phyloP scores from a whole-genome alignment of 2,329 filamentous ascomycete species.

The Exserohilum rostratum region DNA sequence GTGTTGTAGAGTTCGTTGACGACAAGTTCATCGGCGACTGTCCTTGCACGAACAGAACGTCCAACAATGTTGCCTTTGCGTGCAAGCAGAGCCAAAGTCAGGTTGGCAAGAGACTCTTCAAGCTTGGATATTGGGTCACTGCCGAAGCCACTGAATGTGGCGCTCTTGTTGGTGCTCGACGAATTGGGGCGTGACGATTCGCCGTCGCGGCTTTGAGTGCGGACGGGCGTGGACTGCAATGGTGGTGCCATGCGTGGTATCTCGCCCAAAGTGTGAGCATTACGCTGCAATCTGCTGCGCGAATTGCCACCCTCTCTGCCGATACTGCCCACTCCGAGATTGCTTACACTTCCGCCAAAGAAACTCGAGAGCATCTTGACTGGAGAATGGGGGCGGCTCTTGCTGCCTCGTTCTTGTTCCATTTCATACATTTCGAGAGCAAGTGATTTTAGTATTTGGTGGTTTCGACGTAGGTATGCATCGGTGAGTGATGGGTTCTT shows the following conservation, averaged over 20 bases:
- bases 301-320: slow-evolving; percentile 24
- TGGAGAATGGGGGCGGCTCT: slow-evolving; percentile 80
- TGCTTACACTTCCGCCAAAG: slow-evolving; percentile 65
- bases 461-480: slow-evolving; percentile 76
- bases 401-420: slow-evolving; percentile 58
- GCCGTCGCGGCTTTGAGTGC: slow-evolving; percentile 46
- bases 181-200: slow-evolving; percentile 42
- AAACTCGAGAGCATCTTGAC: slow-evolving; percentile 89
- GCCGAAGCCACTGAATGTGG: slow-evolving; percentile 34
- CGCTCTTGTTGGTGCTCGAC: slow-evolving; percentile 43
- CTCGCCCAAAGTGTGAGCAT: slow-evolving; percentile 42
- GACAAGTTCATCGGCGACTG: slow-evolving; percentile 73
- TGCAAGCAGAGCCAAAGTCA: slow-evolving; percentile 79
- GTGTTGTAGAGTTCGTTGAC: slow-evolving; percentile 92
- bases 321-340: slow-evolving; percentile 19
- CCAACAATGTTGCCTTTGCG: slow-evolving; percentile 88
- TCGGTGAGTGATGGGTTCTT: slow-evolving; percentile 69
- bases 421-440: slow-evolving; percentile 65
- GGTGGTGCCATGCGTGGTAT: slow-evolving; percentile 46
- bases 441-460: slow-evolving; percentile 75
- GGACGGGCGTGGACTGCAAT: slow-evolving; percentile 41
- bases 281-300: slow-evolving; percentile 45
- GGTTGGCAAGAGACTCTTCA: slow-evolving; percentile 84
- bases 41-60: slow-evolving; percentile 73
- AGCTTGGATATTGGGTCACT: slow-evolving; percentile 65